A percentile compares a stretch with the other conserved stretches of the same genome.
Conservation (phyloP, 1,284 basidiomycete species). For the Rhodotorula sp. region DNA sequence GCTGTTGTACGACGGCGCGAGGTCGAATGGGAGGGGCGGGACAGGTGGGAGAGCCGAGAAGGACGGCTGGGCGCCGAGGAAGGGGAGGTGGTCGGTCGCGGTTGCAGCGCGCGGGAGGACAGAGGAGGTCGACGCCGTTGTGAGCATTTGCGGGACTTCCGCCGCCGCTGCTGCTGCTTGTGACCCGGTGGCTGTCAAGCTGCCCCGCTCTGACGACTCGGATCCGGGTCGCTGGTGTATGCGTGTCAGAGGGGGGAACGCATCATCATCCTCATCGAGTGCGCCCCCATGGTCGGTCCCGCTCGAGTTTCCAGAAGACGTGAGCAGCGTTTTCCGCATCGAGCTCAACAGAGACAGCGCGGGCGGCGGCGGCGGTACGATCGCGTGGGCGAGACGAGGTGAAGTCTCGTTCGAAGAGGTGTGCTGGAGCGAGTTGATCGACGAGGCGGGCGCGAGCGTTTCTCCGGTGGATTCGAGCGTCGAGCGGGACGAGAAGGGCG, state of each 20-base stretch:
- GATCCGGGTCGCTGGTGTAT: no score
- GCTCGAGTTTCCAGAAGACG: no score
- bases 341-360: neutral
- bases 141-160: no score
- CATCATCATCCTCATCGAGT: no score
- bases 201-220: no score
- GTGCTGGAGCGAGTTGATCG: neutral
- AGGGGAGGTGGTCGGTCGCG: neutral
- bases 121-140: neutral
- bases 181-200: no score
- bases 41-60: constrained; percentile 23
- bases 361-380: neutral
- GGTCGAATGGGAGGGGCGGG: constrained; percentile 16
- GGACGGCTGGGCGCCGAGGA: constrained; percentile 1
- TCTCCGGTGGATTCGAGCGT: neutral
- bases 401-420: neutral
- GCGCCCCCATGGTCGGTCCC: no score
- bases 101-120: neutral
- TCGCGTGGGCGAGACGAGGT: neutral
- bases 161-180: no score
- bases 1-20: no score
- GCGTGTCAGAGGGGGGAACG: no score
- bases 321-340: no score
- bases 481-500: constrained; percentile 4
- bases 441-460: constrained; percentile 8